Percentiles rank a stretch among this genome's conserved stretches.
Evolutionary conservation across 495 filamentous ascomycete genomes (phyloP).

Genomic region (Apiosordaria backusii): DNA sequence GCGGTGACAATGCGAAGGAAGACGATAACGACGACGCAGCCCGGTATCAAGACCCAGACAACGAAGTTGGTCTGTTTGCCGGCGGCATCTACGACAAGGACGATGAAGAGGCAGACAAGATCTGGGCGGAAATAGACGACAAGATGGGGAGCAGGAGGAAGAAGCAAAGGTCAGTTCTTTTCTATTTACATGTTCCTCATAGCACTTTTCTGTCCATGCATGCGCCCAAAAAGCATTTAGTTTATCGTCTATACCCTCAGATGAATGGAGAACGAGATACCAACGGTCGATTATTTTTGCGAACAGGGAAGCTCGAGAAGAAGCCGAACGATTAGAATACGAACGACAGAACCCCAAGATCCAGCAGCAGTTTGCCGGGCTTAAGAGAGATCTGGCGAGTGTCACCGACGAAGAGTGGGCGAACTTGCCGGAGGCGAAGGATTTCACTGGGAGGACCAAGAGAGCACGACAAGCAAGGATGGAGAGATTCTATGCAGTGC

Average conservation of each 20-base stretch:
- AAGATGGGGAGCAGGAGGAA: constrained; percentile 89
- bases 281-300: constrained; percentile 33
- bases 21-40: constrained; percentile 82
- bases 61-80: constrained; percentile 92
- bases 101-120: constrained; percentile 93
- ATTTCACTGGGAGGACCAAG: constrained; percentile 90
- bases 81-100: constrained; percentile 92
- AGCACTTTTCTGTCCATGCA: constrained; percentile 18
- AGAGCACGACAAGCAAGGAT: constrained; percentile 75
- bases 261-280: neutral
- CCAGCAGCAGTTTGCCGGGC: constrained; percentile 94
- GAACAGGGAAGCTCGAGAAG: constrained; percentile 91
- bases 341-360: constrained; percentile 98
- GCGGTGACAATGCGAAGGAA: constrained; percentile 61
- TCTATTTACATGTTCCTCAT: constrained; percentile 18
- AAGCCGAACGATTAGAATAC: constrained; percentile 87
- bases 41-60: constrained; percentile 93
- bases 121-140: constrained; percentile 93
- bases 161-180: constrained; percentile 77
- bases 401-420: constrained; percentile 97
- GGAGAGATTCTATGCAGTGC: constrained; percentile 91
- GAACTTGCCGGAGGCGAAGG: constrained; percentile 89
- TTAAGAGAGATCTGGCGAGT: constrained; percentile 82
- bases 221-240: constrained; percentile 48
- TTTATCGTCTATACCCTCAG: constrained; percentile 57